phyloP scores from a whole-genome alignment of 2,329 filamentous ascomycete genomes.

The Davidsoniella eucalypti region DNA sequence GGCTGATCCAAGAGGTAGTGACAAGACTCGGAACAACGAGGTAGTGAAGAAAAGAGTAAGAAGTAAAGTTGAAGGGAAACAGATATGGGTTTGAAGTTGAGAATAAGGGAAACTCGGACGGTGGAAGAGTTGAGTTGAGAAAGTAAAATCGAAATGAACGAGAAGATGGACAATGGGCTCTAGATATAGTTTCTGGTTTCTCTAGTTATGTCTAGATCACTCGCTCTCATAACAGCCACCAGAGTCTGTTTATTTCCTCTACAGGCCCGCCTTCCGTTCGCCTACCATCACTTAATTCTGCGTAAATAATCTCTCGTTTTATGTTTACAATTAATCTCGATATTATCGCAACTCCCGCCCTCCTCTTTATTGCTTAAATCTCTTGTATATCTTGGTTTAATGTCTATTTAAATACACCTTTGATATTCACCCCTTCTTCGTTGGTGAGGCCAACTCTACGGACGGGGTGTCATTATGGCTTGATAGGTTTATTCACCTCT shows the following conservation, averaged over 20 bases:
- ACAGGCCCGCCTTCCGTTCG: neutral
- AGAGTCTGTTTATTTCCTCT: neutral
- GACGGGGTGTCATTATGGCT: too few relatives aligned
- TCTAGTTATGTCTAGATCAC: neutral
- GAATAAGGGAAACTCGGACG: neutral
- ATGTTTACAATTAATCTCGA: neutral
- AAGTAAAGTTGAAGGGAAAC: neutral
- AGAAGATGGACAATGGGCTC: too few relatives aligned
- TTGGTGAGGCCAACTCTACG: too few relatives aligned
- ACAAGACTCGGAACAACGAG: neutral
- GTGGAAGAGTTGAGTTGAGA: too few relatives aligned
- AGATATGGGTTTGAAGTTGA: neutral
- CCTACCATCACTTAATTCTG: neutral
- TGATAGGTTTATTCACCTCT: too few relatives aligned
- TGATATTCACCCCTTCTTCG: too few relatives aligned
- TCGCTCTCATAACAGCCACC: neutral
- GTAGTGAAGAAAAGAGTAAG: neutral
- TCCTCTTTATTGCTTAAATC: neutral
- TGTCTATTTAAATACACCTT: too few relatives aligned
- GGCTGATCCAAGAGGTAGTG: too few relatives aligned
- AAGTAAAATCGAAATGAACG: too few relatives aligned
- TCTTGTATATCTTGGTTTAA: too few relatives aligned
- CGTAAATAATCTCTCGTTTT: neutral
- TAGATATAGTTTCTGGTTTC: too few relatives aligned
- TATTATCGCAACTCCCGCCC: neutral